Percentiles rank a stretch among this genome's conserved stretches.
Conservation (phyloP, 2,329 filamentous ascomycete genomes). For the Aureobasidium sp. region DNA sequence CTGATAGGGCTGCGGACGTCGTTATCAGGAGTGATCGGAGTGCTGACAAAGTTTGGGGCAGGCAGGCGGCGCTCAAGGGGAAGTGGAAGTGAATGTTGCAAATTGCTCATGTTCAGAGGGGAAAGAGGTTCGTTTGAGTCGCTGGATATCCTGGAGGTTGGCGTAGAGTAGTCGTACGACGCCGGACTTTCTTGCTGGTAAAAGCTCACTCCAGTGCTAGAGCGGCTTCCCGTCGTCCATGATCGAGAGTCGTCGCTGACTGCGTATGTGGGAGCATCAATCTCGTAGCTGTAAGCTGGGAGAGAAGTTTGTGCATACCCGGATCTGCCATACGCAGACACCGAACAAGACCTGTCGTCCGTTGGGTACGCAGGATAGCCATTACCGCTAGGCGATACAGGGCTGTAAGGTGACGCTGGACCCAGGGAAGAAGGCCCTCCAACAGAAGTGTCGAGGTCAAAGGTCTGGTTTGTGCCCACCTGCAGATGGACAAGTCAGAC, state of each 20-base stretch:
- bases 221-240: conserved; percentile 22
- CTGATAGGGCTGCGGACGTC: conserved; percentile 2
- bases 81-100: conserved; percentile 28
- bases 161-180: conserved; percentile 26
- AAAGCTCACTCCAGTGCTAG: conserved; percentile 22
- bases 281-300: conserved; percentile 2
- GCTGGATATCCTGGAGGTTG: conserved; percentile 15
- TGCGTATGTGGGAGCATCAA: conserved; percentile 21
- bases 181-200: conserved; percentile 21
- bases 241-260: conserved; percentile 24
- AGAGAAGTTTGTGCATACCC: conserved; percentile 1
- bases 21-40: conserved; percentile 8
- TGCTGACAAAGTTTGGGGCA: conserved; percentile 19
- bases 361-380: conserved; percentile 10
- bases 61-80: conserved; percentile 29
- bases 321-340: conserved; percentile 1
- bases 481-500: neutral
- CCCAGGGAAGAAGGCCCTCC: neutral
- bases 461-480: conserved; percentile 15
- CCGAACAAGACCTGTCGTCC: neutral
- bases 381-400: neutral
- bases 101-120: conserved; percentile 29
- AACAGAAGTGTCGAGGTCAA: conserved; percentile 4
- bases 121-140: conserved; percentile 24
- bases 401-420: conserved; percentile 13